Conservation (phyloP, 2,329 filamentous ascomycete genomes). For the Alternaria sp. region DNA sequence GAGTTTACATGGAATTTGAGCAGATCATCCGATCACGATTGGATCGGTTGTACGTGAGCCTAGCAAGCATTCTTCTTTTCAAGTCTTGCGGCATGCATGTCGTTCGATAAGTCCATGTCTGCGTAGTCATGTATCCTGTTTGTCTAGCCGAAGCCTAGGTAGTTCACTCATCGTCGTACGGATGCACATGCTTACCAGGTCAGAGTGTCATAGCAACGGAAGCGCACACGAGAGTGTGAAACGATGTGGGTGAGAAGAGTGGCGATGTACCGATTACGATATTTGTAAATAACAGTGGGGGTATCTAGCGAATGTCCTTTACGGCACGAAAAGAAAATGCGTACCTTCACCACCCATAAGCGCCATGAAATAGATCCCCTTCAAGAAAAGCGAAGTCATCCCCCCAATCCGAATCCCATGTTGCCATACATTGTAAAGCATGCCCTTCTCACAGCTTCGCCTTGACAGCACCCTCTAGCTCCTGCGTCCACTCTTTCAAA, state of each 20-base stretch:
- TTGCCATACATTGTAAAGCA: too few relatives aligned
- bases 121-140: neutral
- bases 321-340: neutral
- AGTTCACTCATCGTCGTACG: neutral
- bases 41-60: neutral
- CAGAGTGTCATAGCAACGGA: neutral
- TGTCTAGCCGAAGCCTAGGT: neutral
- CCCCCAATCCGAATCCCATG: too few relatives aligned
- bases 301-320: constrained; percentile 2
- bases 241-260: neutral
- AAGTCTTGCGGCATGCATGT: neutral
- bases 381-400: neutral
- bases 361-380: neutral
- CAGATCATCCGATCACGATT: neutral
- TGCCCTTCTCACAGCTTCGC: neutral
- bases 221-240: neutral
- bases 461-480: constrained; percentile 14
- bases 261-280: neutral
- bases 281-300: neutral
- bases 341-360: neutral
- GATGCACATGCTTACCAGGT: neutral
- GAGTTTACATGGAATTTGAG: neutral
- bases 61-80: neutral
- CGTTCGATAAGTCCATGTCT: neutral
- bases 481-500: constrained; percentile 41